Evolutionary conservation across 2,329 filamentous ascomycete genomes (phyloP), one percentile per base, ranked within the genome.

Genomic region (Colletotrichum sp.): DNA sequence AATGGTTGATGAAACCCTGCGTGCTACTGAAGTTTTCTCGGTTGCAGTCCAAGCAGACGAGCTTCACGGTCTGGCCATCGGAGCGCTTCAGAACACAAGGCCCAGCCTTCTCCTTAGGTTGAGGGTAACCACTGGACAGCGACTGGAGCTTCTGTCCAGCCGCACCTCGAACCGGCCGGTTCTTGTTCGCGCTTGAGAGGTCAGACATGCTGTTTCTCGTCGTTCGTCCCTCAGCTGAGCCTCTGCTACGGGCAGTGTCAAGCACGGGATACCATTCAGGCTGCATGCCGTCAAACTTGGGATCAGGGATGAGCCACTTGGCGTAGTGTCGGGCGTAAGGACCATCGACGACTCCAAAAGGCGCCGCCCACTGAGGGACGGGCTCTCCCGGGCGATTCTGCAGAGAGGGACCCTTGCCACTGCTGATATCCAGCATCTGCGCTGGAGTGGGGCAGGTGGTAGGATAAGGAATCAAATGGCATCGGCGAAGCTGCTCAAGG

Each of bases 1-100:
- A 99, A 83, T 99, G 97, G 82, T 99, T 99, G 87, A 99, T 97
- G 86, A 99, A 99, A n/a, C 97, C 97, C 84, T 99, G 97, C 0
- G 96, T 98, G 86, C 96, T 99, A 72, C 94, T 96, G 82, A 99
- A 99, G 84, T 98, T 95, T 83, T 95, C 95, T 78, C 96, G 91
- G 66, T 95, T 90, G 85, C 97, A 99, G 84, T 97, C 94, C 75
- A 95, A 86, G 87, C 97, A 99, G 78, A 98, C 94, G 65, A 99
- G 90, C 85, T 98, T 98, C 78, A 99, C 96, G 78, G 93, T 93
- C 82, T 95, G 90, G 72, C 95, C 95, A 85, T 99, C 96, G 70
- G 94, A 93, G 80, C 96, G 94, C 85, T 95, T 96, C 83, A 98
- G 90, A 79, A 97, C 90, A 84, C 96, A 95, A 73, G 96, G 95